Evolutionary conservation across 495 filamentous ascomycete genomes (phyloP).

Genomic region (Penicillium subrubescens): DNA sequence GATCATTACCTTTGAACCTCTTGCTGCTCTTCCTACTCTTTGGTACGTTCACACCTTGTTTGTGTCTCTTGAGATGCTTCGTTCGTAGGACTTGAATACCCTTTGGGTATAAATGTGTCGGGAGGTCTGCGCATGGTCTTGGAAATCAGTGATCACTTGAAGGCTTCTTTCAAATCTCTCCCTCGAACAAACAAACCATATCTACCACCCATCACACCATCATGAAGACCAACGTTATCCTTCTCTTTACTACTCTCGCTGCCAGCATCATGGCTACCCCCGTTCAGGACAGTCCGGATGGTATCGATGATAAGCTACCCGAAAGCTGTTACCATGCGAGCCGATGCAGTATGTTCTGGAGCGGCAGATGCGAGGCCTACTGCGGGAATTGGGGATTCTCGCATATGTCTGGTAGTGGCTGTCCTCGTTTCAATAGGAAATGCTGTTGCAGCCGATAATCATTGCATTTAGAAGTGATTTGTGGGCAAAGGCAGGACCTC

Average conservation of each 20-base stretch:
- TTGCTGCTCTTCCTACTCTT: not conserved
- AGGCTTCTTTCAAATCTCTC: not conserved
- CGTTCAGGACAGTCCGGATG: not conserved
- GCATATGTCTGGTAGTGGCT: not conserved
- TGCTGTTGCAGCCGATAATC: not conserved
- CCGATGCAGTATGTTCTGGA: not conserved
- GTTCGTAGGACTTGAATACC: no score
- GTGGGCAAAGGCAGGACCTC: not conserved
- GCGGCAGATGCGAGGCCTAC: not conserved
- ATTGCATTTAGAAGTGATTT: not conserved
- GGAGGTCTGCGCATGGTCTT: not conserved
- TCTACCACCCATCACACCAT: not conserved
- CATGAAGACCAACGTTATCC: not conserved
- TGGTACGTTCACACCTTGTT: not conserved
- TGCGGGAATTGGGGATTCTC: not conserved
- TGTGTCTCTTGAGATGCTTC: no score
- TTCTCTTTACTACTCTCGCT: not conserved
- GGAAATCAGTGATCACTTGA: not conserved
- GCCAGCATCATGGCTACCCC: not conserved
- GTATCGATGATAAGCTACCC: not conserved
- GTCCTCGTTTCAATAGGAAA: not conserved
- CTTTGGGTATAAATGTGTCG: not conserved
- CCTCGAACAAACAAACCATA: not conserved
- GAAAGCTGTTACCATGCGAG: not conserved
- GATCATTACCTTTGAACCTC: not conserved